phyloP scores from a whole-genome alignment of 345 rosid species.

The Eucalyptus albens region DNA sequence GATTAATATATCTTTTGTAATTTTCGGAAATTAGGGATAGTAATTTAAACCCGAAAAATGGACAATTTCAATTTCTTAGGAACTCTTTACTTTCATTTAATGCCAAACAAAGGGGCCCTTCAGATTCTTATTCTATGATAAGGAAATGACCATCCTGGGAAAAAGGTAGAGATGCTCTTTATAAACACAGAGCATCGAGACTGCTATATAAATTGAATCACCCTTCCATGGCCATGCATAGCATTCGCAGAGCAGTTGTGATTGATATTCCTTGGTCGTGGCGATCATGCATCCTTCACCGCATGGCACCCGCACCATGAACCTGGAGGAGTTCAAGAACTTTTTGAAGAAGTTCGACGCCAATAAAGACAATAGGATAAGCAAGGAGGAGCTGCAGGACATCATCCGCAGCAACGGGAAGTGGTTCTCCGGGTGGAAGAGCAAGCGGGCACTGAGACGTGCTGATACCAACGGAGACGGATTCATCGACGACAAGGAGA shows the following conservation, averaged over 20 bases:
- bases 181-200: not conserved
- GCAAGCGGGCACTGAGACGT: not conserved
- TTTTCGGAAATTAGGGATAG: not conserved
- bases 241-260: not conserved
- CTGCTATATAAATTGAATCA: not conserved
- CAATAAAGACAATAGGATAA: slow-evolving; percentile 7
- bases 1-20: not conserved
- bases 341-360: slow-evolving; percentile 5
- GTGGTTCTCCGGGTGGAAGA: not conserved
- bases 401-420: not conserved
- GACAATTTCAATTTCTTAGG: not conserved
- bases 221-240: not conserved
- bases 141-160: not conserved
- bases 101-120: not conserved
- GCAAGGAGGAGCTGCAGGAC: slow-evolving; percentile 13
- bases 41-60: not conserved
- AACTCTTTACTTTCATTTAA: not conserved
- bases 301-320: not conserved
- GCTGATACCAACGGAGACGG: slow-evolving; percentile 8
- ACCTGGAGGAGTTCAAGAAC: slow-evolving; percentile 7
- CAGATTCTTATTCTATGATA: not conserved
- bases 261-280: not conserved
- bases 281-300: not conserved
- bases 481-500: slow-evolving; percentile 2
- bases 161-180: not conserved